Evolutionary conservation across 805 yeast genomes (phyloP).

Genomic region (Cyberlindnera americana): DNA sequence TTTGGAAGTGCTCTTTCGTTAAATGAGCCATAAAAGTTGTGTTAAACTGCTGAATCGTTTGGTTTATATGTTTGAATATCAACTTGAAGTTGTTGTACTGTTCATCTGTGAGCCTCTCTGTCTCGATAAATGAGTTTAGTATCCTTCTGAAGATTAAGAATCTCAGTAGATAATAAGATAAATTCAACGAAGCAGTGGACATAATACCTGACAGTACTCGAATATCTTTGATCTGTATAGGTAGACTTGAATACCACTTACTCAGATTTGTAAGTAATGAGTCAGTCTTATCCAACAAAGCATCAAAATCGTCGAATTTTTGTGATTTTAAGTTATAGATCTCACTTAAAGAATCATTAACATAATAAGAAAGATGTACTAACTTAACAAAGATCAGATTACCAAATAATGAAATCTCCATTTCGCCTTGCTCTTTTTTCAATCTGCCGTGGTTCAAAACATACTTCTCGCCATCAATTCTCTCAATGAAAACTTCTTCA

Average conservation of each 20-base stretch:
- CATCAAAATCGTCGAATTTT: conserved; percentile 24
- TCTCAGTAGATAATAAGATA: conserved; percentile 22
- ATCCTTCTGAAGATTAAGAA: conserved; percentile 26
- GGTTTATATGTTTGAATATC: conserved; percentile 17
- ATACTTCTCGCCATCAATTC: conserved; percentile 17
- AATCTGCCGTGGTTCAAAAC: conserved; percentile 14
- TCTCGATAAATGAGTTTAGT: conserved; percentile 22
- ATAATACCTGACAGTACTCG: conserved; percentile 10
- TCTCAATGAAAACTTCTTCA: conserved; percentile 20
- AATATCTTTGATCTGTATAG: conserved; percentile 16
- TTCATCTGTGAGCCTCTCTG: conserved; percentile 9
- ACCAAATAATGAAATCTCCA: conserved; percentile 15
- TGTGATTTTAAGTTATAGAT: conserved; percentile 26
- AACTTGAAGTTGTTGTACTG: conserved; percentile 15
- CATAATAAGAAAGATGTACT: conserved; percentile 24
- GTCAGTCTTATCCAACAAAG: conserved; percentile 15
- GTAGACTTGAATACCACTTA: conserved; percentile 25
- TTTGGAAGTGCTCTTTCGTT: conserved; percentile 20
- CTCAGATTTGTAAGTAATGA: conserved; percentile 17
- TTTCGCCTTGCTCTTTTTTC: conserved; percentile 3
- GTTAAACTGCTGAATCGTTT: conserved; percentile 17
- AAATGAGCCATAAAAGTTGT: conserved; percentile 20
- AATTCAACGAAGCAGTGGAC: conserved; percentile 24
- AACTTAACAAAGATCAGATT: conserved; percentile 26
- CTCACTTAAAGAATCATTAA: conserved; percentile 22